A percentile compares a stretch with the other conserved stretches of the same genome.
Conservation (phyloP, 208 protist genomes). For the Zelonia costaricensis region DNA sequence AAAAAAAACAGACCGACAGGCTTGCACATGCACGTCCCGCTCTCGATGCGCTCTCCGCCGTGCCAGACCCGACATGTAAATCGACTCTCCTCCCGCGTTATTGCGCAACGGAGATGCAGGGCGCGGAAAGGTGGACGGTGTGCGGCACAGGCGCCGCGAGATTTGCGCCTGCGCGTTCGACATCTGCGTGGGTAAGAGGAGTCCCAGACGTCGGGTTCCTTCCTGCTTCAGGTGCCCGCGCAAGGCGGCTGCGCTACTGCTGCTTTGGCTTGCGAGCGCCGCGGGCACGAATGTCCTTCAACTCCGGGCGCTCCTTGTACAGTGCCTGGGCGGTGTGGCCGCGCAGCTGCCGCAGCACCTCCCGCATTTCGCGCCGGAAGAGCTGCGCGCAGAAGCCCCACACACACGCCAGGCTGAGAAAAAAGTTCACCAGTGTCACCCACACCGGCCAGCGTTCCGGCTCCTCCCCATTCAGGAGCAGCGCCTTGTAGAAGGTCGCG, state of each 20-base stretch:
- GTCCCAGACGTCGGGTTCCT: too few relatives aligned
- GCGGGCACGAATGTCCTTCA: slow-evolving; percentile 24
- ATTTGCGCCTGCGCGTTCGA: too few relatives aligned
- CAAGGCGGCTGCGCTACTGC: not conserved
- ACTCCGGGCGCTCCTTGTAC: slow-evolving; percentile 42
- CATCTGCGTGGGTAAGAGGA: too few relatives aligned
- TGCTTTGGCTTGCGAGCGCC: too few relatives aligned
- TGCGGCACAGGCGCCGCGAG: too few relatives aligned
- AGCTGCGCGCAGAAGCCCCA: slow-evolving; percentile 36
- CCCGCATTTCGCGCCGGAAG: slow-evolving; percentile 33
- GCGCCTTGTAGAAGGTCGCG: slow-evolving; percentile 48
- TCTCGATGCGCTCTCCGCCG: too few relatives aligned
- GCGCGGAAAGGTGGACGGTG: too few relatives aligned
- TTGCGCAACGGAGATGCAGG: too few relatives aligned
- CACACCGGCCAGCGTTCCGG: slow-evolving; percentile 40
- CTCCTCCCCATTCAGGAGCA: slow-evolving; percentile 43
- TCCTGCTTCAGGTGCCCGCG: slow-evolving; percentile 3
- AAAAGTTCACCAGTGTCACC: slow-evolving; percentile 41
- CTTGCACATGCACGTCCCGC: too few relatives aligned
- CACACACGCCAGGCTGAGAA: slow-evolving; percentile 32
- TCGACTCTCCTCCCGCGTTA: too few relatives aligned
- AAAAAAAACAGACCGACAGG: too few relatives aligned
- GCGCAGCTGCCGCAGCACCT: slow-evolving; percentile 32
- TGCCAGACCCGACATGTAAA: too few relatives aligned
- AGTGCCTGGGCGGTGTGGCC: slow-evolving; percentile 33